These are phyloP conservation scores for Letharia lupina DNA, from an alignment of 495 filamentous ascomycete species.

Conservation along the genomic window DNA sequence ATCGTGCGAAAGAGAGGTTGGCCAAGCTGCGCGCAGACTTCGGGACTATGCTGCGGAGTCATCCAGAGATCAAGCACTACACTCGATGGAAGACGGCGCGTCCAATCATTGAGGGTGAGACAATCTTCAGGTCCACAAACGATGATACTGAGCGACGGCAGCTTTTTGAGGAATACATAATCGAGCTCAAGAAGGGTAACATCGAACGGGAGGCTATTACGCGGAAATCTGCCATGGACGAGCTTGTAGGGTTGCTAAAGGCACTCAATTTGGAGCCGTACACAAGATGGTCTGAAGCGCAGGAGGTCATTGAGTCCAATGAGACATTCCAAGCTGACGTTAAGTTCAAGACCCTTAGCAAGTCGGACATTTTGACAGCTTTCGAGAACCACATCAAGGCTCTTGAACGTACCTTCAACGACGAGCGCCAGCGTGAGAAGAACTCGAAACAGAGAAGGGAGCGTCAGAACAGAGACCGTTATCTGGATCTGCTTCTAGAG, in stretches of 20 bases:
- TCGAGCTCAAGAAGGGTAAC: constrained; percentile 70
- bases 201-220: constrained; percentile 61
- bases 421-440: constrained; percentile 79
- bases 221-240: constrained; percentile 77
- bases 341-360: constrained; percentile 80
- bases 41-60: constrained; percentile 88
- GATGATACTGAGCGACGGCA: constrained; percentile 83
- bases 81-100: constrained; percentile 96
- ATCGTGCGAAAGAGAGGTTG: constrained; percentile 87
- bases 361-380: constrained; percentile 81
- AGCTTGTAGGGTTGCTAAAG: constrained; percentile 72
- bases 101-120: constrained; percentile 91
- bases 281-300: constrained; percentile 89
- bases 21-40: constrained; percentile 92
- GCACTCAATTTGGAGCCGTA: constrained; percentile 82
- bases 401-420: constrained; percentile 82
- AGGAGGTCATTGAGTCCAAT: constrained; percentile 69
- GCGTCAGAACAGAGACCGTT: constrained; percentile 75
- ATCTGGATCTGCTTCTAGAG: constrained; percentile 62
- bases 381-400: constrained; percentile 94
- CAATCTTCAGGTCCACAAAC: constrained; percentile 84
- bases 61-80: constrained; percentile 96
- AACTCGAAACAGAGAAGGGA: constrained; percentile 69
- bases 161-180: constrained; percentile 89
- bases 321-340: constrained; percentile 73